These are phyloP conservation scores for Kockiozyma suomiensis DNA, from an alignment of 805 yeast species.

Conservation along the genomic window DNA sequence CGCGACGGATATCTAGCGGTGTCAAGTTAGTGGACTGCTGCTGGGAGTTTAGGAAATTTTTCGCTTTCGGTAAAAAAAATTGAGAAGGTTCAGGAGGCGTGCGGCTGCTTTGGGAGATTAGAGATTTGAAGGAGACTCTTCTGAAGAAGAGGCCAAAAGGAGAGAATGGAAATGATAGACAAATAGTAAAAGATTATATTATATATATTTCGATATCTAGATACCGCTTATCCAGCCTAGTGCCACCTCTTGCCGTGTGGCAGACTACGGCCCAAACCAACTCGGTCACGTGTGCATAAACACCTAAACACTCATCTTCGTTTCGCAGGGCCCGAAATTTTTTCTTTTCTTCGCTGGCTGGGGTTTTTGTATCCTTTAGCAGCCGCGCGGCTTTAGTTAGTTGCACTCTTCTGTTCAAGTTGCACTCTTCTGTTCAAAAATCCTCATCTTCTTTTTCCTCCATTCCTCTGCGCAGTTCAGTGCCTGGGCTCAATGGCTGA, in stretches of 20 bases:
- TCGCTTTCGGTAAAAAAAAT: background rate
- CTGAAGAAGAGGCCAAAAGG: background rate
- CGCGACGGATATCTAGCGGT: background rate
- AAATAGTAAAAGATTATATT: too few relatives aligned
- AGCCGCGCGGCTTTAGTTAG: conserved; percentile 1
- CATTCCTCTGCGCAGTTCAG: background rate
- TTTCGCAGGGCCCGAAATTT: conserved; percentile 1
- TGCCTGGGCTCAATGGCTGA: conserved; percentile 6
- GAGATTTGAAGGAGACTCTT: too few relatives aligned
- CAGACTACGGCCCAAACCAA: too few relatives aligned
- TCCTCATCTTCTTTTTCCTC: background rate
- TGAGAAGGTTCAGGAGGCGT: conserved; percentile 13
- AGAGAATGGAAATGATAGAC: background rate
- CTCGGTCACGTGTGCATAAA: conserved; percentile 9
- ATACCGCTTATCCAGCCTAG: too few relatives aligned
- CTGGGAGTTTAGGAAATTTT: background rate
- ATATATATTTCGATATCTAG: too few relatives aligned
- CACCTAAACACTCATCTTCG: background rate
- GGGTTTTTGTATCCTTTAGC: background rate
- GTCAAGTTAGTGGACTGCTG: too few relatives aligned
- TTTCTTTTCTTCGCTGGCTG: conserved; percentile 7
- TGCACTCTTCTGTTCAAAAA: background rate
- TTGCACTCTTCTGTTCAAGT: background rate
- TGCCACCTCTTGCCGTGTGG: too few relatives aligned
- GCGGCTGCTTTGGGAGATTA: conserved; percentile 8